Evolutionary conservation across 352 stramenopile species (phyloP).

Genomic region (Pythium brachiatum): DNA sequence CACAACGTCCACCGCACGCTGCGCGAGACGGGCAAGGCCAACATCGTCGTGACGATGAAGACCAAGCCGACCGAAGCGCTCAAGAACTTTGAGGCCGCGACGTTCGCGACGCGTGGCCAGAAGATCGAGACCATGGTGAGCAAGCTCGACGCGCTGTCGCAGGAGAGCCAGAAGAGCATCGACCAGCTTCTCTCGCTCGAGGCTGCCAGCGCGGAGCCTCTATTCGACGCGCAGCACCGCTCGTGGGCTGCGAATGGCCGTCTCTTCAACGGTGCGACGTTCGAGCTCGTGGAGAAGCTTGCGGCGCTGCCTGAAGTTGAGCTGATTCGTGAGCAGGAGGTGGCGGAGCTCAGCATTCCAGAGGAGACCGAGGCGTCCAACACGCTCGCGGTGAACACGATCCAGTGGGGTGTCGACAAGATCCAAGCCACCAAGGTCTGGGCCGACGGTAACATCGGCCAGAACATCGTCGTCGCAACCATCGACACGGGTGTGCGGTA

Average conservation of each 20-base stretch:
- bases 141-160: neutral
- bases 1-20: neutral
- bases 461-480: neutral
- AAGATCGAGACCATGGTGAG: neutral
- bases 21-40: neutral
- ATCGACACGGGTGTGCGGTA: neutral
- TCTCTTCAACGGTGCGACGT: neutral
- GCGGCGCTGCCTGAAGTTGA: neutral
- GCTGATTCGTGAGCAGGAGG: neutral
- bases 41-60: slow-evolving; percentile 3
- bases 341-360: neutral
- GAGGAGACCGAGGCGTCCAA: neutral
- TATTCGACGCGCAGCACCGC: neutral
- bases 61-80: neutral
- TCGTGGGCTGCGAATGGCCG: neutral
- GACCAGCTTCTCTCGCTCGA: neutral
- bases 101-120: neutral
- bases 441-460: neutral
- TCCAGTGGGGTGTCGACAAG: neutral
- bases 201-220: neutral
- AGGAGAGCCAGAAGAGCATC: slow-evolving; percentile 3
- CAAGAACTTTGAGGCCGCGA: neutral
- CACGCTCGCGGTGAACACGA: neutral
- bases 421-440: neutral
- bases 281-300: slow-evolving; percentile 1